Percentiles rank a stretch among this genome's conserved stretches.
Evolutionary conservation across 2,329 filamentous ascomycete genomes (phyloP).

Genomic region (Fusarium xyrophilum): DNA sequence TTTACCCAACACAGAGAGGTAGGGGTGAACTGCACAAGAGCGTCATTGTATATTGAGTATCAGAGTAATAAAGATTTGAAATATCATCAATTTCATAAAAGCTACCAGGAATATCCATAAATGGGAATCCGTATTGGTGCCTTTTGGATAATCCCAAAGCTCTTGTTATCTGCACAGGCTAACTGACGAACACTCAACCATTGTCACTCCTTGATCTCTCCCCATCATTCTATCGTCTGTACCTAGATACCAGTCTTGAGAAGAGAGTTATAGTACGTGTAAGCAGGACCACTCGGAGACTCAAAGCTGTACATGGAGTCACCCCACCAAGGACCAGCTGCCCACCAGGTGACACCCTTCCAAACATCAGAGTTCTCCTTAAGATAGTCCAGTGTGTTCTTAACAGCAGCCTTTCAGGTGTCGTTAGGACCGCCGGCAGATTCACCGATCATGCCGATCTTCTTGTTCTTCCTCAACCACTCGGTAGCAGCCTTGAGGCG

Average conservation of each 20-base stretch:
- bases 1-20: rapidly evolving
- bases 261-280: slow-evolving; percentile 43
- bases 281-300: slow-evolving; percentile 54
- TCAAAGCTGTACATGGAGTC: slow-evolving; percentile 58
- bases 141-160: background rate
- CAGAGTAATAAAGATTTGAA: rapidly evolving
- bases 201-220: rapidly evolving
- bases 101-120: background rate
- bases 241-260: slow-evolving; percentile 28
- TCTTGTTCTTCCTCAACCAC: slow-evolving; percentile 63
- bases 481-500: slow-evolving; percentile 57
- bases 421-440: slow-evolving; percentile 61
- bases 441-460: slow-evolving; percentile 63
- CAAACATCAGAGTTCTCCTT: slow-evolving; percentile 64
- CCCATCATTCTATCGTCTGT: background rate
- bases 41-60: background rate
- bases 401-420: slow-evolving; percentile 60
- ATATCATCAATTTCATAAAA: background rate
- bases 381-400: slow-evolving; percentile 59
- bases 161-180: background rate
- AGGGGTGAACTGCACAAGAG: background rate
- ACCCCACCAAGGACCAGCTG: slow-evolving; percentile 66
- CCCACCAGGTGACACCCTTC: slow-evolving; percentile 65
- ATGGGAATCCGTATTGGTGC: background rate
- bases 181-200: background rate